These are phyloP conservation scores for Russula abietina DNA, from an alignment of 768 basidiomycete species.

Conservation along the genomic window DNA sequence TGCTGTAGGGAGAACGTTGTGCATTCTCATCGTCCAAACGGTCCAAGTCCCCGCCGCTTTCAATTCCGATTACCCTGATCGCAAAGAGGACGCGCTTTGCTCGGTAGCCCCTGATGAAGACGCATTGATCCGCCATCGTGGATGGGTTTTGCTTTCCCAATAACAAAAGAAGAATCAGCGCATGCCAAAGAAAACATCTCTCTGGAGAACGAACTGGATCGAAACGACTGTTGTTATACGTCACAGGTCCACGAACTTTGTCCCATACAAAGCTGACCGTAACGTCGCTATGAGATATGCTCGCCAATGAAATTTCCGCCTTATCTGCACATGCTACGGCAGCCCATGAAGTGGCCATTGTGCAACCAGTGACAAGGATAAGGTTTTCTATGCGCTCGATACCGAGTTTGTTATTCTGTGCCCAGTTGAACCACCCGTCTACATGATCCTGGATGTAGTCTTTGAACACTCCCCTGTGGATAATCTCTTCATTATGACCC, in stretches of 20 bases:
- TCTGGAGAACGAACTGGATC: no score
- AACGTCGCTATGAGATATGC: no score
- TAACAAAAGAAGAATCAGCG: no score
- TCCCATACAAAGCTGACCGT: no score
- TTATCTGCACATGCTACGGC: background rate
- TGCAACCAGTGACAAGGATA: constrained; percentile 13
- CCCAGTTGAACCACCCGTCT: background rate
- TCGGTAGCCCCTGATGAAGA: background rate
- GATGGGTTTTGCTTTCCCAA: no score
- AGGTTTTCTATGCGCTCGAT: constrained; percentile 11
- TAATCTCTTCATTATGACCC: background rate
- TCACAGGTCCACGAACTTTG: no score
- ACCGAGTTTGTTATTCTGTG: background rate
- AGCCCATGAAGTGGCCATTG: constrained; percentile 6
- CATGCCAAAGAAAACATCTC: no score
- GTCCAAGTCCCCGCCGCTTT: no score
- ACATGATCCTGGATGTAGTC: constrained; percentile 4
- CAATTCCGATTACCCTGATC: no score
- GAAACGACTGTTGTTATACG: background rate
- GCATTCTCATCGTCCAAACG: no score
- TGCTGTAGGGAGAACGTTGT: no score
- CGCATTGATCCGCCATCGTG: background rate
- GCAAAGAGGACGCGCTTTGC: constrained; percentile 6
- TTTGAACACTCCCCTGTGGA: background rate
- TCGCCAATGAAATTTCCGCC: background rate